A percentile compares a stretch with the other conserved stretches of the same genome.
phyloP scores from a whole-genome alignment of 805 yeast genomes.

The Candida yuanshanica region DNA sequence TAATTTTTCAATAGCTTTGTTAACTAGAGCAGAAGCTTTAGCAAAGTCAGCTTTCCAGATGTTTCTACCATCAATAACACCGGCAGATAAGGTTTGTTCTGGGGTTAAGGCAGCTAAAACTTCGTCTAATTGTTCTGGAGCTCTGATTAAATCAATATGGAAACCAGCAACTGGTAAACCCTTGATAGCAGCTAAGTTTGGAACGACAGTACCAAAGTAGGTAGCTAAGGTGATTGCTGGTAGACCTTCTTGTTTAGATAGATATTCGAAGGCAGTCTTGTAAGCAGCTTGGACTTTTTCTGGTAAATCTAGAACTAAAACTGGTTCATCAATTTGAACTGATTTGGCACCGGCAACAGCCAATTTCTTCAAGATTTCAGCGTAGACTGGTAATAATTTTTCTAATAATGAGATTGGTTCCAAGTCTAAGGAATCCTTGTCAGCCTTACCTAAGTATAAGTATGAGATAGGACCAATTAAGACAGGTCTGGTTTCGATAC shows the following conservation, averaged over 20 bases:
- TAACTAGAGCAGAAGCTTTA: slow-evolving; percentile 75
- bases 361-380: slow-evolving; percentile 80
- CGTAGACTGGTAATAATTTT: slow-evolving; percentile 90
- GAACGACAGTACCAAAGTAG: slow-evolving; percentile 98
- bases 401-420: slow-evolving; percentile 87
- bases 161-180: slow-evolving; percentile 88
- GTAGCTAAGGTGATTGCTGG: slow-evolving; percentile 84
- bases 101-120: slow-evolving; percentile 61
- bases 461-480: slow-evolving; percentile 94
- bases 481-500: slow-evolving; percentile 97
- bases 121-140: slow-evolving; percentile 90
- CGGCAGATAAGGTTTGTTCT: slow-evolving; percentile 83
- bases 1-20: slow-evolving; percentile 76
- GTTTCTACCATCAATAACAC: slow-evolving; percentile 98
- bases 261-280: slow-evolving; percentile 79
- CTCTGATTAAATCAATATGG: slow-evolving; percentile 96
- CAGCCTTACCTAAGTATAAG: slow-evolving; percentile 95
- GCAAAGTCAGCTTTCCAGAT: slow-evolving; percentile 97
- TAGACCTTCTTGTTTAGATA: slow-evolving; percentile 59
- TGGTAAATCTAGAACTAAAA: slow-evolving; percentile 89
- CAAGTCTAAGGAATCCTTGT: slow-evolving; percentile 93
- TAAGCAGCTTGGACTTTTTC: slow-evolving; percentile 76
- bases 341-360: slow-evolving; percentile 91
- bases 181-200: slow-evolving; percentile 87
- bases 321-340: slow-evolving; percentile 98